A percentile compares a stretch with the other conserved stretches of the same genome.
phyloP scores from a whole-genome alignment of 2,329 filamentous ascomycete species.

The Epichloe gansuensis region DNA sequence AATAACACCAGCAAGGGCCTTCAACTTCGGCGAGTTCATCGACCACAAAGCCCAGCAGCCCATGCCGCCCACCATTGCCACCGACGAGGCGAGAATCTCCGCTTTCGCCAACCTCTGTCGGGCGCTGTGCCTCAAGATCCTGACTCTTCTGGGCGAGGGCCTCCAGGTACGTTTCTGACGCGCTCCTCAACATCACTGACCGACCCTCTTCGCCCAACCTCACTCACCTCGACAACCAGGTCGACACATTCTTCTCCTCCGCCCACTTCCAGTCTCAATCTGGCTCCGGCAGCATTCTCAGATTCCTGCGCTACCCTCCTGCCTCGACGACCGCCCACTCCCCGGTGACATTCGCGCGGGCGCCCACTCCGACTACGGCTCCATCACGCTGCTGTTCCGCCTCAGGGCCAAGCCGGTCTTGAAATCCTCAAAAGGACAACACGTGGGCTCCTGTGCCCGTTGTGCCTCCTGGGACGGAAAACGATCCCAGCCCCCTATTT shows the following conservation, averaged over 20 bases:
- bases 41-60: slow-evolving; percentile 62
- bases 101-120: slow-evolving; percentile 62
- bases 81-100: slow-evolving; percentile 48
- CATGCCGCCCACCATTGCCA: slow-evolving; percentile 51
- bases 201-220: slow-evolving; percentile 2
- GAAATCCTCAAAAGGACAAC: slow-evolving; percentile 57
- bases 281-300: slow-evolving; percentile 47
- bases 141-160: slow-evolving; percentile 67
- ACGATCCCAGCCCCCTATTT: slow-evolving; percentile 55
- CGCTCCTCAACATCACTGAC: neutral
- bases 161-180: slow-evolving; percentile 41
- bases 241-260: slow-evolving; percentile 41
- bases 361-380: slow-evolving; percentile 81
- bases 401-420: slow-evolving; percentile 74
- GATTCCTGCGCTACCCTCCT: slow-evolving; percentile 63
- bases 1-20: slow-evolving; percentile 45
- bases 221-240: slow-evolving; percentile 14
- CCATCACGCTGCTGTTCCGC: slow-evolving; percentile 69
- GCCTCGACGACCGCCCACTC: slow-evolving; percentile 30
- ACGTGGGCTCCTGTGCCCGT: slow-evolving; percentile 56
- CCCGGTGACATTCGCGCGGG: slow-evolving; percentile 66
- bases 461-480: slow-evolving; percentile 45
- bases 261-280: slow-evolving; percentile 35
- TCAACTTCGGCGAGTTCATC: slow-evolving; percentile 79
- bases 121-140: slow-evolving; percentile 56